These are phyloP conservation scores for Hyaloscypha variabilis DNA, from an alignment of 495 filamentous ascomycete species.

Conservation along the genomic window DNA sequence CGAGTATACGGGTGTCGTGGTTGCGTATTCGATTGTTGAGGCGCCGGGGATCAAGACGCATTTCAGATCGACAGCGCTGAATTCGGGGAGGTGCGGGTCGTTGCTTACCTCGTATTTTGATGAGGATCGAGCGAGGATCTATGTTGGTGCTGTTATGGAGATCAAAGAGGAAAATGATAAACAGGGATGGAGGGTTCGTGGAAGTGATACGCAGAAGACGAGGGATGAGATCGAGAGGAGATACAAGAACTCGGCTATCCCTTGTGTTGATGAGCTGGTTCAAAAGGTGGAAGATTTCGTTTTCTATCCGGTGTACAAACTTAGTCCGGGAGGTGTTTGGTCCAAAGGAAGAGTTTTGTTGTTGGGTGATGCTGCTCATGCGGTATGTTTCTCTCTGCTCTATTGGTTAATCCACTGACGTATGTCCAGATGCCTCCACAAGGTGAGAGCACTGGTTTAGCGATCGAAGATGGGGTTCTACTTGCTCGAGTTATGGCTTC, in stretches of 20 bases:
- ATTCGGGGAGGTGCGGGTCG: slow-evolving; percentile 52
- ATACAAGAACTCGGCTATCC: slow-evolving; percentile 46
- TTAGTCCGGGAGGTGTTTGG: slow-evolving; percentile 54
- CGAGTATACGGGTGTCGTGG: slow-evolving; percentile 58
- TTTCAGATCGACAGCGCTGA: slow-evolving; percentile 34
- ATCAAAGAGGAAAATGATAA: slow-evolving; percentile 47
- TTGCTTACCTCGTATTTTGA: slow-evolving; percentile 58
- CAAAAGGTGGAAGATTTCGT: slow-evolving; percentile 53
- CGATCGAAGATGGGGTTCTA: slow-evolving; percentile 62
- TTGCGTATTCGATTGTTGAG: slow-evolving; percentile 52
- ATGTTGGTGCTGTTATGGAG: slow-evolving; percentile 55
- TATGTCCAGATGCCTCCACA: slow-evolving; percentile 57
- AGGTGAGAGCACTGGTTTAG: slow-evolving; percentile 62
- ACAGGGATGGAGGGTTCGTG: slow-evolving; percentile 51
- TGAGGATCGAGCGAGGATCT: slow-evolving; percentile 46
- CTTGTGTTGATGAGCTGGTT: slow-evolving; percentile 53
- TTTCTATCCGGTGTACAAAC: slow-evolving; percentile 63
- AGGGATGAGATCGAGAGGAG: slow-evolving; percentile 46
- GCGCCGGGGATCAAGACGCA: slow-evolving; percentile 33
- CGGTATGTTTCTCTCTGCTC: slow-evolving; percentile 41
- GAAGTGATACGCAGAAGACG: slow-evolving; percentile 42
- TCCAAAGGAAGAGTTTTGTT: slow-evolving; percentile 50
- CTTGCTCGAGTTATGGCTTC: slow-evolving; percentile 52
- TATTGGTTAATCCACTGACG: slow-evolving; percentile 8
- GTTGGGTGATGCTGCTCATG: slow-evolving; percentile 63